Evolutionary conservation across 495 filamentous ascomycete genomes (phyloP).

Genomic region (Talaromyces trachyspermus): DNA sequence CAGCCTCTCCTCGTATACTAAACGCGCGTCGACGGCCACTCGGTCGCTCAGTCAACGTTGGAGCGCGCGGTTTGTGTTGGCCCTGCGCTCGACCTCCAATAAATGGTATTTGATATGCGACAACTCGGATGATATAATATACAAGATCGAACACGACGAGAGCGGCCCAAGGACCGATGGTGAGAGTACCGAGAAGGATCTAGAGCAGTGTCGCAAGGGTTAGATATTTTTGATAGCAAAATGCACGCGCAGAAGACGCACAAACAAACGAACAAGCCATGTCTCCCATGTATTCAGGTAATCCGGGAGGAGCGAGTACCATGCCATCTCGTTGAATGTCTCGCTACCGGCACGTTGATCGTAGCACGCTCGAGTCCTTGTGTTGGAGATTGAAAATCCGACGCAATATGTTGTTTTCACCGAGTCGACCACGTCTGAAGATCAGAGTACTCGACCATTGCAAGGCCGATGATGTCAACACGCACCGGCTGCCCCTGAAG

Average conservation of each 20-base stretch:
- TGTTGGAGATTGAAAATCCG: too few species aligned
- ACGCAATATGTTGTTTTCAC: too few species aligned
- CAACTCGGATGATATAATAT: conserved; percentile 55
- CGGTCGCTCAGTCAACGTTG: conserved; percentile 54
- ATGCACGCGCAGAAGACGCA: conserved; percentile 25
- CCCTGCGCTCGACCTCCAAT: conserved; percentile 60
- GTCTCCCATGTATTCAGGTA: conserved; percentile 50
- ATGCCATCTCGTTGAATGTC: conserved; percentile 44
- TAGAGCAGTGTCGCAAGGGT: conserved; percentile 19
- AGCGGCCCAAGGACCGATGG: conserved; percentile 58
- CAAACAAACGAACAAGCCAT: conserved; percentile 59
- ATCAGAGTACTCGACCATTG: too few species aligned
- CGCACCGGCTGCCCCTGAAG: too few species aligned
- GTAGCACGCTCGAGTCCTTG: too few species aligned
- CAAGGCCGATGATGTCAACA: too few species aligned
- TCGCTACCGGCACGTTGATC: too few species aligned
- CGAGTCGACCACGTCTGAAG: too few species aligned
- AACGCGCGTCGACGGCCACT: conserved; percentile 46
- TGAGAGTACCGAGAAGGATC: conserved; percentile 57
- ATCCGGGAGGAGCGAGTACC: conserved; percentile 58
- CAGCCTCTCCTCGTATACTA: conserved; percentile 26
- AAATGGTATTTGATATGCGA: conserved; percentile 51
- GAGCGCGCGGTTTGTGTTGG: conserved; percentile 52
- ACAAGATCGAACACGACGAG: conserved; percentile 60
- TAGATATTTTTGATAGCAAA: background rate